These are phyloP conservation scores for Mortierella sp. DNA, from an alignment of 371 early-diverging fungal species.

Conservation along the genomic window DNA sequence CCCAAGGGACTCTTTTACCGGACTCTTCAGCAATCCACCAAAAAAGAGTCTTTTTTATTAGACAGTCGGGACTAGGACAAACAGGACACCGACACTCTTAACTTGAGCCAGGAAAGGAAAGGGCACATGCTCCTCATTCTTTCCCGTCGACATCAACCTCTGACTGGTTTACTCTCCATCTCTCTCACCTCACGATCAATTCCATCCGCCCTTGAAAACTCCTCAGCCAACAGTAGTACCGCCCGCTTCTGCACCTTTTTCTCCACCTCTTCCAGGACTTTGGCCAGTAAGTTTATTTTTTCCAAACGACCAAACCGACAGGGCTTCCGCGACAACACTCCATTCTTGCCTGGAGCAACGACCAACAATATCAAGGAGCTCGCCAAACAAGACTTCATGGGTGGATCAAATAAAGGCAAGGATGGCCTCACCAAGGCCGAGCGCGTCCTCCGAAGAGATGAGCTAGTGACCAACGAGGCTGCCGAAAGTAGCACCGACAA, in stretches of 20 bases:
- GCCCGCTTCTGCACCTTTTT: not conserved
- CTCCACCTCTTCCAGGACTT: slow-evolving; percentile 10
- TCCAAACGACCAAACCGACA: not conserved
- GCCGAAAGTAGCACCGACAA: slow-evolving; percentile 30
- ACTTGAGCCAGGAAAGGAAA: not conserved
- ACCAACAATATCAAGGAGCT: slow-evolving; percentile 23
- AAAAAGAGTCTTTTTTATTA: no score
- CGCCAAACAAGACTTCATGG: slow-evolving; percentile 5
- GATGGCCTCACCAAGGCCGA: slow-evolving; percentile 37
- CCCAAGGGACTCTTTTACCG: no score
- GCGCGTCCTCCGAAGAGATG: slow-evolving; percentile 28
- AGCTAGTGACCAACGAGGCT: slow-evolving; percentile 16
- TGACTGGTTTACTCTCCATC: slow-evolving; percentile 8
- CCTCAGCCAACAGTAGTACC: not conserved
- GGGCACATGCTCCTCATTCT: slow-evolving; percentile 35
- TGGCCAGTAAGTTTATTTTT: slow-evolving; percentile 32
- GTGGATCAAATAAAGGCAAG: not conserved
- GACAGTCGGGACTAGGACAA: no score
- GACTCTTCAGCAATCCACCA: no score
- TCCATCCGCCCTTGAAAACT: not conserved
- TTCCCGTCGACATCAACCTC: slow-evolving; percentile 16
- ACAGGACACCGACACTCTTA: no score
- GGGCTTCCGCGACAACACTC: slow-evolving; percentile 22
- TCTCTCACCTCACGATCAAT: not conserved
- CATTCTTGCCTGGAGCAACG: slow-evolving; percentile 24